Percentiles rank a stretch among this genome's conserved stretches.
Conservation (phyloP, 2,329 filamentous ascomycete genomes). For the Dothiorella sarmentorum region DNA sequence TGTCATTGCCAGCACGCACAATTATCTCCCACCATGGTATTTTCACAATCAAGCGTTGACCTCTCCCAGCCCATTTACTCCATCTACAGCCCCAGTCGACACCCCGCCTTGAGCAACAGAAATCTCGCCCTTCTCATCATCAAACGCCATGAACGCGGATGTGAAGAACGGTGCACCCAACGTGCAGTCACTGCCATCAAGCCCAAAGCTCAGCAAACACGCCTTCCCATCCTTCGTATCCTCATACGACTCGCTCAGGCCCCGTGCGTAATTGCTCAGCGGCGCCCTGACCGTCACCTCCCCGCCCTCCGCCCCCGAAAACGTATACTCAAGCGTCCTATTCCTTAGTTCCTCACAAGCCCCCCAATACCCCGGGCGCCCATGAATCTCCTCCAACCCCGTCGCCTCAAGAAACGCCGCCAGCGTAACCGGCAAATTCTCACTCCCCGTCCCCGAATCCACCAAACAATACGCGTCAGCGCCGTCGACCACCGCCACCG, state of each 20-base stretch:
- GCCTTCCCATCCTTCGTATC: not conserved
- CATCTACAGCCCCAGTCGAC: slow-evolving; percentile 15
- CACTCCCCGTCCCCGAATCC: slow-evolving; percentile 31
- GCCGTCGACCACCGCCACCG: not conserved
- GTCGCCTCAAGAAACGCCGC: slow-evolving; percentile 26
- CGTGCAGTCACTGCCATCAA: slow-evolving; percentile 27
- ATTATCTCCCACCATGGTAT: too few relatives aligned
- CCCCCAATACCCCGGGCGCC: not conserved
- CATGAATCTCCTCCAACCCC: not conserved
- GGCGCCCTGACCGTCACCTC: slow-evolving; percentile 7
- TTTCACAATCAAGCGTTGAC: too few relatives aligned
- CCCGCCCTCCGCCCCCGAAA: slow-evolving; percentile 17
- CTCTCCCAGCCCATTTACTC: not conserved
- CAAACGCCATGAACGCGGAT: slow-evolving; percentile 31
- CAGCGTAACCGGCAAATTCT: slow-evolving; percentile 26
- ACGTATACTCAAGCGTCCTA: not conserved
- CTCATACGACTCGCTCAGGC: not conserved
- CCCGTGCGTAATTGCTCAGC: not conserved
- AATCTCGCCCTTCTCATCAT: slow-evolving; percentile 31
- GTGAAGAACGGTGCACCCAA: slow-evolving; percentile 33
- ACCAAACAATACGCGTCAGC: slow-evolving; percentile 25
- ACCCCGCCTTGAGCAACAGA: slow-evolving; percentile 36
- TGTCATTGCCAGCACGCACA: too few relatives aligned
- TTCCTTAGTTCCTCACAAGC: not conserved
- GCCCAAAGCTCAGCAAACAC: slow-evolving; percentile 21